Base-by-base conservation (phyloP, 441 rosid species). In the Erodium chrysanthum region DNA sequence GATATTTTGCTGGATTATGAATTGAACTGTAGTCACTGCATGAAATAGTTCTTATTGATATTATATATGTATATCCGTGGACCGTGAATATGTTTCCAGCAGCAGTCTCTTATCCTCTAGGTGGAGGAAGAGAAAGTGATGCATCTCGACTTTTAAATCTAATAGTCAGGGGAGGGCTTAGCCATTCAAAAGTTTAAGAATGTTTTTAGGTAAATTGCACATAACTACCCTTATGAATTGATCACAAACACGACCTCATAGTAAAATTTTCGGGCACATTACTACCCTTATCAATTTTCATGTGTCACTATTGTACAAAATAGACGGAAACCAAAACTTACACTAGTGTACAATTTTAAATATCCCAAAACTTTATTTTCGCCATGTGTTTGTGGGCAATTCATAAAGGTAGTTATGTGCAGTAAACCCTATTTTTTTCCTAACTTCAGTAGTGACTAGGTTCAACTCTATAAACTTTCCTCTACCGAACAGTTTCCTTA, bases 91-190 rank as follows among this genome's bases (percentile, higher is more conserved):
- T 17, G 17, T 46, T 40, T 23, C 46, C 69, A 56, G 58, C 31
- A 17, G 14, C 60, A 52, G 70, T 29, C 22, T 71, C 7, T 33
- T 61, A 29, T 63, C 52, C 29, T 64, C 72, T 18, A 67, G 17
- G 31, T 31, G 8, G 37, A 66, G 62, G 62, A 71, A 67, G 52
- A 64, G 10, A 52, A 6, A 48, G 50, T 0, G 8, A 42, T 12
- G 15, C n/a, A 42, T 42, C 48, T 42, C 14, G 15, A 42, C 48
- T 5, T 42, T 42, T 3, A 20, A 54, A 20, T 54, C 7, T 54
- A 54, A 20, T 17, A 54, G 11, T 54, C 20, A 54, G 25, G 61
- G 61, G 27, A 54, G 11, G 61, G 61, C 61, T 18, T 54, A 21
- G 27, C 27, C 27, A 20, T 54, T 54, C 20, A 54, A 54, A 54